These are phyloP conservation scores for Curvularia verruculosa DNA, from an alignment of 2,329 filamentous ascomycete species.

Conservation along the genomic window DNA sequence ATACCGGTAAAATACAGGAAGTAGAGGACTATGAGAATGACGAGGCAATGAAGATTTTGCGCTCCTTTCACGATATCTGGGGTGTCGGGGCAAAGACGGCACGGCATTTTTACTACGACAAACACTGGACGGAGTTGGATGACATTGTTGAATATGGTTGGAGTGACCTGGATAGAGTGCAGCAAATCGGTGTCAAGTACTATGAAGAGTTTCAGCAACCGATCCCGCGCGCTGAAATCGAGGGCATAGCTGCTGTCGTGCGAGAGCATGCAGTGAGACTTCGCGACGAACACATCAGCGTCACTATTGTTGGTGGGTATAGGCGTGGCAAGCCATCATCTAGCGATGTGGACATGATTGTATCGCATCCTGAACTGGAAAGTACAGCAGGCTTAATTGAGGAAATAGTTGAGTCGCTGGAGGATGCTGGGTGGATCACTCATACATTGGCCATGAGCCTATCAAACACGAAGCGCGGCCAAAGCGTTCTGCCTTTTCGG, in stretches of 20 bases:
- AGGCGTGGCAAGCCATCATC: slow-evolving; percentile 74
- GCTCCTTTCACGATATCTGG: slow-evolving; percentile 83
- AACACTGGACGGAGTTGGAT: slow-evolving; percentile 81
- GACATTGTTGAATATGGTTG: slow-evolving; percentile 86
- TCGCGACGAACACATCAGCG: slow-evolving; percentile 60
- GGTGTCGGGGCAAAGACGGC: slow-evolving; percentile 87
- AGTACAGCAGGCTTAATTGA: slow-evolving; percentile 73
- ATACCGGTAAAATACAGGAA: slow-evolving; percentile 66
- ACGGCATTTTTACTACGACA: slow-evolving; percentile 76
- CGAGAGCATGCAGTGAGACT: slow-evolving; percentile 70
- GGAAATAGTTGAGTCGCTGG: slow-evolving; percentile 73
- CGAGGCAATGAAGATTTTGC: slow-evolving; percentile 67
- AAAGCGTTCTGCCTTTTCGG: slow-evolving; percentile 65
- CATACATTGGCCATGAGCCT: slow-evolving; percentile 77
- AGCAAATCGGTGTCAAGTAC: slow-evolving; percentile 93
- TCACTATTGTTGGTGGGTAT: slow-evolving; percentile 78
- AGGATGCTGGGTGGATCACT: slow-evolving; percentile 73
- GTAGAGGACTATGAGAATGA: slow-evolving; percentile 69
- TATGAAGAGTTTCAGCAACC: slow-evolving; percentile 81
- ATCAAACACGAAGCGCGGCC: slow-evolving; percentile 73
- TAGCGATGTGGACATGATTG: slow-evolving; percentile 84
- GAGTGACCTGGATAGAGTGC: slow-evolving; percentile 73
- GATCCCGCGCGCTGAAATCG: slow-evolving; percentile 76
- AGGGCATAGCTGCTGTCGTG: slow-evolving; percentile 69
- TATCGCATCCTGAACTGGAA: slow-evolving; percentile 76